Conservation (phyloP, 805 yeast species). For the Kregervanrija pseudodelftensis region DNA sequence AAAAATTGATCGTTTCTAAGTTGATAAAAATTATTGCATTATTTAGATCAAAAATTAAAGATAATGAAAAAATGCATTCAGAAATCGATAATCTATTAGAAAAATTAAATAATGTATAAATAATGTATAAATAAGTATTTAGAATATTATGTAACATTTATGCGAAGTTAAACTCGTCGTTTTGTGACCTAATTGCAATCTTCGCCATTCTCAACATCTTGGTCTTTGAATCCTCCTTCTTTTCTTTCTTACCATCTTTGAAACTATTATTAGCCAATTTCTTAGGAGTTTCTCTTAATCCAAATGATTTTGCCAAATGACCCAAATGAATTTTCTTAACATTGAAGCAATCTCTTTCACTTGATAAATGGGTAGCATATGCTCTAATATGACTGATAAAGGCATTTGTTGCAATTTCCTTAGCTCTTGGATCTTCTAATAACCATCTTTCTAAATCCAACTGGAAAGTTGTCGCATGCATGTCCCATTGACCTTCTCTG, state of each 20-base stretch:
- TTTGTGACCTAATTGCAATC: constrained; percentile 53
- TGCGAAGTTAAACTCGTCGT: constrained; percentile 65
- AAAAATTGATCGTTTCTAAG: too few species aligned
- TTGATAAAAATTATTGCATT: neutral
- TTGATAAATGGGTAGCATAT: constrained; percentile 84
- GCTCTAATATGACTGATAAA: constrained; percentile 90
- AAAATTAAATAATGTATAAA: neutral
- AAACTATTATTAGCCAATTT: constrained; percentile 41
- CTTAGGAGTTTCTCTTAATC: constrained; percentile 90
- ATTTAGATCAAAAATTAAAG: neutral
- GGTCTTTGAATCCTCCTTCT: constrained; percentile 62
- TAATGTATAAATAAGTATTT: too few species aligned
- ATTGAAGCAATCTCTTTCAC: constrained; percentile 76
- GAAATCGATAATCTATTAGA: constrained; percentile 4
- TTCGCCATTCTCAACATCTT: constrained; percentile 73
- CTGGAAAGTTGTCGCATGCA: constrained; percentile 95
- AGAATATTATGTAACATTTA: constrained; percentile 6
- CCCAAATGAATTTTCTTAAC: constrained; percentile 84
- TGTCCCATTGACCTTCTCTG: constrained; percentile 62
- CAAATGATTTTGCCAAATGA: constrained; percentile 92
- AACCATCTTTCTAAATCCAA: constrained; percentile 84
- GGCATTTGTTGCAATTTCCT: constrained; percentile 67
- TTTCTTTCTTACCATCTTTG: constrained; percentile 31
- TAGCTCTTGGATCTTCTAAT: constrained; percentile 55
- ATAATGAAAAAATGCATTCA: constrained; percentile 3